Evolutionary conservation across 352 stramenopile genomes (phyloP), one percentile per base, ranked within the genome.

Genomic region (Phytopythium litorale): DNA sequence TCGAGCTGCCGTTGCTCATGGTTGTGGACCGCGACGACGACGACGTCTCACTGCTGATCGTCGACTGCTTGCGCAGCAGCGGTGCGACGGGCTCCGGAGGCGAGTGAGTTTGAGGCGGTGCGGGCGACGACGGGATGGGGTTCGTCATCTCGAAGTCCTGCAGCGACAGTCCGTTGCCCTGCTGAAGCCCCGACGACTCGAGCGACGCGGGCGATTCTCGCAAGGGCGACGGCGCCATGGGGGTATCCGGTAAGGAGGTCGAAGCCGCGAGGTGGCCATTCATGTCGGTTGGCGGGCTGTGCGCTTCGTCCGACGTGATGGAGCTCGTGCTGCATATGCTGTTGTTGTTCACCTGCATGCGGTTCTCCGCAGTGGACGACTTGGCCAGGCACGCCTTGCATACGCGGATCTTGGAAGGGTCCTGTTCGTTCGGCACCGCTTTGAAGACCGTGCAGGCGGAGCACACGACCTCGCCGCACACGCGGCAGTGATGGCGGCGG

Each of bases 401-500:
- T 4, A 92, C 81, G 2, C 85, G 85, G n/a, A 92, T 66, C 61
- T 90, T 92, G 30, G 68, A 50, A 11, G 72, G 58, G 1, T 84
- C 72, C 25, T 79, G 69, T n/a, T 87, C 73, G 18, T 72, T 72
- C 38, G 73, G 86, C 40, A 91, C 79, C 55, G 84, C 64, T 56
- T 92, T 94, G 60, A 91, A 91, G 60, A 91, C 81, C 0, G 85
- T 91, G 60, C 85, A 94, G 9, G 73, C 72, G 0, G 79, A 80
- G 56, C 88, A 96, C 19, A 96, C 86, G n/a, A 96, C 86, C 62
- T 93, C 86, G 5, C 88, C 88, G 51, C 88, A 96, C 13, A 92
- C 81, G 40, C 88, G 83, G 54, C 88, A 96, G 65, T 96, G 88
- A 61, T 96, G 88, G 28, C 84, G 84, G 35, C 87, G 78, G 62